phyloP scores from a whole-genome alignment of 768 basidiomycete genomes.

The Suillus subaureus region DNA sequence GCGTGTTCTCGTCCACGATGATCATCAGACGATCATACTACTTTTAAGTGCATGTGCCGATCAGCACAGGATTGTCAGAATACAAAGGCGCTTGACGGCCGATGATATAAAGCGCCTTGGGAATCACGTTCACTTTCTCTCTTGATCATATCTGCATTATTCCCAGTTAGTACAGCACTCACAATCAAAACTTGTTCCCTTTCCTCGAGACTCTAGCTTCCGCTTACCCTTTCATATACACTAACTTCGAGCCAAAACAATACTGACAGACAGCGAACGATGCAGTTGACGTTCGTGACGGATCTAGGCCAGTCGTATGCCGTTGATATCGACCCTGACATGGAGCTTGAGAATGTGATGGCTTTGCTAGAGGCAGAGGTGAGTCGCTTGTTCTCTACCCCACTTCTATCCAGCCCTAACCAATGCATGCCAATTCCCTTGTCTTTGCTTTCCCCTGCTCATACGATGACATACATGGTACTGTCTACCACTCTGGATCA shows the following conservation, averaged over 20 bases:
- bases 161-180: background rate
- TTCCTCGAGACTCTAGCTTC: background rate
- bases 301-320: conserved; percentile 64
- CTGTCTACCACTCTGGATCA: background rate
- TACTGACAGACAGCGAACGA: conserved; percentile 27
- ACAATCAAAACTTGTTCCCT: background rate
- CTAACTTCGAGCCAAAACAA: background rate
- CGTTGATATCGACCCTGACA: conserved; percentile 85
- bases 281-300: conserved; percentile 74
- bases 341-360: conserved; percentile 92
- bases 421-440: conserved; percentile 1
- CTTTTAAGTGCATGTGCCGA: background rate
- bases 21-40: background rate
- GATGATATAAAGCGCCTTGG: background rate
- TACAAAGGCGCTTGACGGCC: conserved; percentile 3
- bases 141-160: background rate
- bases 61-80: conserved; percentile 1
- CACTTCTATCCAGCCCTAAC: conserved; percentile 8
- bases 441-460: background rate
- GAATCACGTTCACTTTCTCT: background rate
- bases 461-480: background rate
- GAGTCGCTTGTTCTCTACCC: conserved; percentile 31
- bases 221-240: background rate
- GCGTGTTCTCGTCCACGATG: background rate
- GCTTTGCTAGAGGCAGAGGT: conserved; percentile 96